Evolutionary conservation across 2,329 filamentous ascomycete species (phyloP), one percentile per base, ranked within the genome.

Genomic region (Didymella keratinophila): DNA sequence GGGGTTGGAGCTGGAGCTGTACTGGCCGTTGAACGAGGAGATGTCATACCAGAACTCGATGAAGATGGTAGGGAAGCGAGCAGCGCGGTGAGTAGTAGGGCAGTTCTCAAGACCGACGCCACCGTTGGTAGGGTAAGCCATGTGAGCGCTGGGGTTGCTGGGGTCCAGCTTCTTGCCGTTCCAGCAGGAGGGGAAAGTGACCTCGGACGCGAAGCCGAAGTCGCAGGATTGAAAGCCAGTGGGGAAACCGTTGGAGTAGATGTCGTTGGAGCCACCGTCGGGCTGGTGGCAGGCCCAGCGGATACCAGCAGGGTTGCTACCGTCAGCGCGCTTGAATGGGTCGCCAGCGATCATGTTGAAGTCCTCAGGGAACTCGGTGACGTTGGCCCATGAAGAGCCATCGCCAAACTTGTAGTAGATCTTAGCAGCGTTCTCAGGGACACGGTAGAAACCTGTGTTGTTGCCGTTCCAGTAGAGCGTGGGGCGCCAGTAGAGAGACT

Each of bases 31-130:
- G 52, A 77, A 78, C 1, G 64, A 58, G 2, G 68, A 69, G 44
- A 75, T 61, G 52, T 77, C 74, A 49, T 75, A 78, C 75, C 75
- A 77, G 58, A 76, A 77, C 60, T 78, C 76, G 20, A 77, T 72
- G 63, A 78, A 77, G 52, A 78, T 73, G 36, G 69, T 70, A 11
- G 76, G 76, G 63, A 78, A 75, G 11, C 73, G 68, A 18, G 72
- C 71, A 28, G 61, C 66, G 27, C 71, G 66, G 58, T 72, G 70
- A 21, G 67, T 71, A 0, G 57, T 58, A 27, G 75, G 75, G 59
- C 75, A 77, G 46, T 71, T 71, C 44, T 75, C 74, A 32, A 73
- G 56, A 25, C 71, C 73, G 10, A 65, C 55, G 30, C 73, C 71
- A 18, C 51, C 42, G 20, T 53, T 63, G 30, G 60, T 70, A 12